phyloP scores from a whole-genome alignment of 1,139 yeast species.

The Kluyveromyces marxianus region DNA sequence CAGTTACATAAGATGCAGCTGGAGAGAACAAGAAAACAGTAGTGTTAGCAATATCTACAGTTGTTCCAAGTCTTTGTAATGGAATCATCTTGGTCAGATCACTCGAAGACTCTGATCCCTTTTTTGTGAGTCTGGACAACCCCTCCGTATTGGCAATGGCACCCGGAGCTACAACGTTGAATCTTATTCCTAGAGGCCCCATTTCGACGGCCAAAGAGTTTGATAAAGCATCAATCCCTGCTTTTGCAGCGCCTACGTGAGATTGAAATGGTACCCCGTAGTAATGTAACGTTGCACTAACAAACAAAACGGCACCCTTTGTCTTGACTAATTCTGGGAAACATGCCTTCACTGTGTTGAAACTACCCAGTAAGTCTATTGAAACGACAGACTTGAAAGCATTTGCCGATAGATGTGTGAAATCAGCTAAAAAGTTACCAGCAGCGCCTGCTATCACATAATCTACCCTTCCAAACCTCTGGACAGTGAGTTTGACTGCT shows the following conservation, averaged over 20 bases:
- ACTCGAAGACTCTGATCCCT: conserved; percentile 31
- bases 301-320: conserved; percentile 69
- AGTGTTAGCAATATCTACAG: conserved; percentile 80
- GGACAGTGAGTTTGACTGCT: conserved; percentile 62
- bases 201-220: conserved; percentile 79
- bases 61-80: conserved; percentile 65
- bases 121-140: conserved; percentile 46
- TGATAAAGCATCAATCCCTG: conserved; percentile 83
- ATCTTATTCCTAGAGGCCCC: conserved; percentile 78
- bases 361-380: conserved; percentile 80
- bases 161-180: conserved; percentile 85
- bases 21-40: conserved; percentile 79
- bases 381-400: conserved; percentile 82
- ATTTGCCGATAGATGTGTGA: conserved; percentile 68
- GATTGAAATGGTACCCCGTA: conserved; percentile 79
- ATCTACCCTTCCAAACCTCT: conserved; percentile 58
- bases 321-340: conserved; percentile 54
- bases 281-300: conserved; percentile 82
- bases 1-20: conserved; percentile 72
- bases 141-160: conserved; percentile 81
- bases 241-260: conserved; percentile 91
- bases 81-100: conserved; percentile 50
- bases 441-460: conserved; percentile 93
- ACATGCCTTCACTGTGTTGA: conserved; percentile 78
- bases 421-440: conserved; percentile 79